These are phyloP conservation scores for Bocquillonia castaneifolia DNA, from an alignment of 441 rosid genomes.

Conservation along the genomic window DNA sequence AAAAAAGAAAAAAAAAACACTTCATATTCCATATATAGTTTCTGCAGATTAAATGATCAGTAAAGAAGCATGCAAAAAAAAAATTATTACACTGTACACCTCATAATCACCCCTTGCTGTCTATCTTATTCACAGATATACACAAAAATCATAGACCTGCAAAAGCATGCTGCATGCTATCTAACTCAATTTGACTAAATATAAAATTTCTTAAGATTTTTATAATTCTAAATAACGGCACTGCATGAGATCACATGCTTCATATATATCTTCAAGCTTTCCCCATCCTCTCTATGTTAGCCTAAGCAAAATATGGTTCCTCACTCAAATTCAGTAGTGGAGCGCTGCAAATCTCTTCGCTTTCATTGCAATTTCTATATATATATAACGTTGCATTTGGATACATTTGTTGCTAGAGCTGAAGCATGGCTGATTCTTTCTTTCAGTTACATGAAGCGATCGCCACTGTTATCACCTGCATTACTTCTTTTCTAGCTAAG, in stretches of 20 bases:
- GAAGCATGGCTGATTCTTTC: neutral
- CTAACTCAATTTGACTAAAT: constrained; percentile 26
- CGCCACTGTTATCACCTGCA: constrained; percentile 84
- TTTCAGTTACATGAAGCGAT: constrained; percentile 43
- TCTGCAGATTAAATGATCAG: neutral
- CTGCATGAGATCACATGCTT: constrained; percentile 7
- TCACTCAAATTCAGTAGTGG: neutral
- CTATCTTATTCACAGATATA: constrained; percentile 41
- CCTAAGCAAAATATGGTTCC: constrained; percentile 22
- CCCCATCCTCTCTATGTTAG: constrained; percentile 25
- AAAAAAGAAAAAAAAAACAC: neutral
- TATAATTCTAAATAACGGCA: constrained; percentile 4
- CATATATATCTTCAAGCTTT: constrained; percentile 7
- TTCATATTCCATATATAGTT: neutral
- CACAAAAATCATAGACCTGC: constrained; percentile 41
- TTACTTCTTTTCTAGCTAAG: constrained; percentile 52
- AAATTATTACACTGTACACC: constrained; percentile 45
- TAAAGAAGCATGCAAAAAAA: constrained; percentile 17
- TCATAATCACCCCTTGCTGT: constrained; percentile 27
- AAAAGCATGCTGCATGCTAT: constrained; percentile 20
- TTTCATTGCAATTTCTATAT: neutral
- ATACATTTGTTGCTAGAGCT: neutral
- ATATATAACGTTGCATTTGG: constrained; percentile 17
- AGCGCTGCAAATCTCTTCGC: constrained; percentile 11
- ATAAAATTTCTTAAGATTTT: constrained; percentile 23